Evolutionary conservation across 805 yeast species (phyloP).

Genomic region (Nematodospora valgi): DNA sequence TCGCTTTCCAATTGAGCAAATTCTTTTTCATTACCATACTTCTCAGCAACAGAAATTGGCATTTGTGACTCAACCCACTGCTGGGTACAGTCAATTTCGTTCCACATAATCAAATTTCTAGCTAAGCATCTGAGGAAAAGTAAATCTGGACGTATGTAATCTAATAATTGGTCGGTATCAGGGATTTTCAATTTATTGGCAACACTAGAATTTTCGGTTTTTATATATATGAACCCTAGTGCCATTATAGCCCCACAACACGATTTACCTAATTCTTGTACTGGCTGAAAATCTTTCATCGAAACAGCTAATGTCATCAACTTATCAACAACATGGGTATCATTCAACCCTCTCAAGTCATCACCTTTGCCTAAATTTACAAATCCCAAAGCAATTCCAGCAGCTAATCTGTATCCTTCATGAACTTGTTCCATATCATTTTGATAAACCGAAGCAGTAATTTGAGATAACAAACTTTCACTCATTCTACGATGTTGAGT

Average conservation of each 20-base stretch:
- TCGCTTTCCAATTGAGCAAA: conserved; percentile 48
- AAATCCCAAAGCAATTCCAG: conserved; percentile 85
- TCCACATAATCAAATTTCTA: conserved; percentile 70
- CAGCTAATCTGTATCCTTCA: conserved; percentile 82
- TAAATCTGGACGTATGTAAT: conserved; percentile 77
- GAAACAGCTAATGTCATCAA: conserved; percentile 56
- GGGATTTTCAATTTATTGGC: conserved; percentile 66
- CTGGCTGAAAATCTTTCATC: conserved; percentile 60
- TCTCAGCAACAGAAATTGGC: conserved; percentile 42
- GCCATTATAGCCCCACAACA: conserved; percentile 77
- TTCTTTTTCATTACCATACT: conserved; percentile 21
- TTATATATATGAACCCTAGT: conserved; percentile 67
- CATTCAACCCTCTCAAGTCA: conserved; percentile 55
- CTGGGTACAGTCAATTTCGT: conserved; percentile 43
- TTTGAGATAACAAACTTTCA: conserved; percentile 69
- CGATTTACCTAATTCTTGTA: conserved; percentile 57
- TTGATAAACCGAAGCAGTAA: conserved; percentile 50
- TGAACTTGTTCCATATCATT: conserved; percentile 57
- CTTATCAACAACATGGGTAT: conserved; percentile 59
- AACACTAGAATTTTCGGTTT: conserved; percentile 55
- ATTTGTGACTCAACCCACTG: conserved; percentile 59
- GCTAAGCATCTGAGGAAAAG: conserved; percentile 64
- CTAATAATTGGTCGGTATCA: conserved; percentile 52
- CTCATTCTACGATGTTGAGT: conserved; percentile 85
- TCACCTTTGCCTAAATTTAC: conserved; percentile 78